Conservation (phyloP, 768 basidiomycete species). For the Suillus subalutaceus region DNA sequence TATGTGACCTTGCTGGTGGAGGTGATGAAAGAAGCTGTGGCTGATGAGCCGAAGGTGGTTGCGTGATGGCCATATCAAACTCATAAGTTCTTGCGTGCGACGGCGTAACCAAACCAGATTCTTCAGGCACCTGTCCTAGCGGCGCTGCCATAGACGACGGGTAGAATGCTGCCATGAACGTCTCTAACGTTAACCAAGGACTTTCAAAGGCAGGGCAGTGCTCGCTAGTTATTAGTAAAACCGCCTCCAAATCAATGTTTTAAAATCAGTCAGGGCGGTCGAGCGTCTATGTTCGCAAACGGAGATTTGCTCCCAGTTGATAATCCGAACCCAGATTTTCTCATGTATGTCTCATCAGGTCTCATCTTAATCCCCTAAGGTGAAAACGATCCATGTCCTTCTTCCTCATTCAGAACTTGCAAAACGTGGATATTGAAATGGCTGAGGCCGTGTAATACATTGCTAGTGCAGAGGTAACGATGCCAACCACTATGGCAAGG, state of each 20-base stretch:
- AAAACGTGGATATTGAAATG: background rate
- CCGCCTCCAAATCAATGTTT: constrained; percentile 15
- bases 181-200: constrained; percentile 19
- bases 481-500: background rate
- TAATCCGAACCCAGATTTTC: background rate
- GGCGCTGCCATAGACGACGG: constrained; percentile 49
- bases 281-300: constrained; percentile 1
- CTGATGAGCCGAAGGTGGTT: constrained; percentile 25
- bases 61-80: constrained; percentile 57
- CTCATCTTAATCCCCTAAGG: too few relatives aligned
- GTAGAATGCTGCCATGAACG: constrained; percentile 40
- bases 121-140: constrained; percentile 55
- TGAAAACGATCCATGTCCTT: too few relatives aligned
- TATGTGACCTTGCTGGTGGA: constrained; percentile 17
- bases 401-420: background rate
- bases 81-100: constrained; percentile 65
- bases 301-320: constrained; percentile 6
- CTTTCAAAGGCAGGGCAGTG: constrained; percentile 30
- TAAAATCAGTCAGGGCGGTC: constrained; percentile 14
- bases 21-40: constrained; percentile 28
- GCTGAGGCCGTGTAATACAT: background rate
- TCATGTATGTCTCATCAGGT: constrained; percentile 7
- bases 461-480: background rate
- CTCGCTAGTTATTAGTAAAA: constrained; percentile 22
- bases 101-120: constrained; percentile 46